Base-by-base conservation (phyloP, 768 basidiomycete genomes). In the Auricularia heimuer region DNA sequence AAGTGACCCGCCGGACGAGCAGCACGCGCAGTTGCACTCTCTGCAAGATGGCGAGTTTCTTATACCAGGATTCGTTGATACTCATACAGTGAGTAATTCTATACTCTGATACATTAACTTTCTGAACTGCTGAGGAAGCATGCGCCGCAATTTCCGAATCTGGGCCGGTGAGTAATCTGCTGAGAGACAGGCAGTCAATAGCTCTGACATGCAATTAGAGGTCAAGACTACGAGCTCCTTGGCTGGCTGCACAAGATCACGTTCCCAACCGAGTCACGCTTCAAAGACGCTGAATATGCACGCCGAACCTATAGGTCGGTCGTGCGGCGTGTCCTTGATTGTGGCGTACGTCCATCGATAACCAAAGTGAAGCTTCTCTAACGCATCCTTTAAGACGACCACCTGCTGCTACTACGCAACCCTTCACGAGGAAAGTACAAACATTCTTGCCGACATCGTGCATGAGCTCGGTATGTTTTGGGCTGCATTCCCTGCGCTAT, bases 341-440 rank as follows among this genome's bases (percentile, higher is more conserved):
- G 76, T 39, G 94, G 93, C 61, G 95, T 96, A 73, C 69, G 87
- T 79, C 42, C 29, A 45, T 33, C 4, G 65, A 18, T 21, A 3
- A 56, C 12, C 14, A 2, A 29, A 29, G 29, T 29, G 29, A 29
- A 29, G 29, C 29, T 29, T 29, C 29, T 29, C 29, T 29, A 29
- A 29, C 29, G 29, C 29, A 29, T 29, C 29, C 29, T 29, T 24
- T 51, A 70, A 94, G 94, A 96, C 94, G 1, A 97, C 95, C 0
- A 97, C 95, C 0, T 92, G 87, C 71, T 97, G 92, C 73, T 97
- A 95, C 75, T 96, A 92, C 72, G 92, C 85, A 7, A 88, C 86
- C 2, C 75, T 94, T 14, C 93, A 98, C 73, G 77, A 87, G 33
- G 87, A 89, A 65, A 83, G 88, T 0, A 93, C 92, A 7, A 92